Evolutionary conservation across 805 yeast genomes (phyloP).

Genomic region (Kregervanrija delftensis): DNA sequence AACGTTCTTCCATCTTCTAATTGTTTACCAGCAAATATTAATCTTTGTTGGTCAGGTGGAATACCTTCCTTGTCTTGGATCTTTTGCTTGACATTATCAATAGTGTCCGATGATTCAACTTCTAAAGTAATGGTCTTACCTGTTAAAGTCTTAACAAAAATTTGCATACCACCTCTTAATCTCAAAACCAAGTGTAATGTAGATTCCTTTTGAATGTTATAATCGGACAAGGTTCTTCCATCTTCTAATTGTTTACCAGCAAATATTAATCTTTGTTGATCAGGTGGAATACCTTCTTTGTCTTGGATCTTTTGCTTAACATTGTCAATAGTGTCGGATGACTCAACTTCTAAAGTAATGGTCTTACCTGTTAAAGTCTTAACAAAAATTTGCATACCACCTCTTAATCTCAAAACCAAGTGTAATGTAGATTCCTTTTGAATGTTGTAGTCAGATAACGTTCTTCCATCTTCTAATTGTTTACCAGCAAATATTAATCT

Average conservation of each 20-base stretch:
- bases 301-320: slow-evolving; percentile 96
- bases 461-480: slow-evolving; percentile 94
- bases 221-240: slow-evolving; percentile 93
- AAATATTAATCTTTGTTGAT: slow-evolving; percentile 93
- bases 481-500: slow-evolving; percentile 97
- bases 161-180: slow-evolving; percentile 86
- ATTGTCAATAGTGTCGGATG: slow-evolving; percentile 95
- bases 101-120: slow-evolving; percentile 92
- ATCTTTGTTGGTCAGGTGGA: slow-evolving; percentile 95
- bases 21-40: slow-evolving; percentile 94
- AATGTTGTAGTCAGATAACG: slow-evolving; percentile 89
- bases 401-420: slow-evolving; percentile 56
- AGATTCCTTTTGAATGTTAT: slow-evolving; percentile 98
- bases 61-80: slow-evolving; percentile 96
- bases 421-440: slow-evolving; percentile 79
- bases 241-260: slow-evolving; percentile 98
- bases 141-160: slow-evolving; percentile 30
- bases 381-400: slow-evolving; percentile 63
- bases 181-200: slow-evolving; percentile 93
- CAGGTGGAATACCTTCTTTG: slow-evolving; percentile 97
- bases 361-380: slow-evolving; percentile 59
- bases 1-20: slow-evolving; percentile 93
- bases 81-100: slow-evolving; percentile 91
- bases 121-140: slow-evolving; percentile 71
- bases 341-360: slow-evolving; percentile 90